Evolutionary conservation across 192 early-diverging fungal genomes (phyloP).

Genomic region (Coemansia sp.): DNA sequence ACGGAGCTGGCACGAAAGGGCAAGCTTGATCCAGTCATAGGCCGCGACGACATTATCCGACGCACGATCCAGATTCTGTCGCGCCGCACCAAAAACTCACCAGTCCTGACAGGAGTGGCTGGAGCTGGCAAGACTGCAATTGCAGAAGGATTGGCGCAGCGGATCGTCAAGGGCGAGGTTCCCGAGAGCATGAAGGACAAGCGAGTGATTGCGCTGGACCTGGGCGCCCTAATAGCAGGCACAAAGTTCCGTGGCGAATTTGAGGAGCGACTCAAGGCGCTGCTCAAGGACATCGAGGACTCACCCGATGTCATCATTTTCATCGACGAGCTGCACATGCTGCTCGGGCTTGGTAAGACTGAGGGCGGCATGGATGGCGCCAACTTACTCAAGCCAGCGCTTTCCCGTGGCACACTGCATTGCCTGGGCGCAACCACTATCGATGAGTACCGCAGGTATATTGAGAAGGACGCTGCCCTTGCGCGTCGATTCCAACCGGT

Average conservation of each 20-base stretch:
- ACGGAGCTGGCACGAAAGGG: conserved; percentile 71
- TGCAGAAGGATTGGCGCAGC: conserved; percentile 75
- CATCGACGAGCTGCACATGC: conserved; percentile 76
- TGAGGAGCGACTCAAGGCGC: conserved; percentile 74
- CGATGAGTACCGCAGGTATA: conserved; percentile 73
- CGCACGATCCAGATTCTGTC: conserved; percentile 73
- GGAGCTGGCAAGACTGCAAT: conserved; percentile 84
- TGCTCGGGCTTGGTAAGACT: conserved; percentile 72
- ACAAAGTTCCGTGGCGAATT: conserved; percentile 73
- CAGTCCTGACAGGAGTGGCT: conserved; percentile 73
- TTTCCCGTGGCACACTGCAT: conserved; percentile 69
- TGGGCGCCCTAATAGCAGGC: conserved; percentile 60
- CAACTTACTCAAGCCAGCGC: conserved; percentile 78
- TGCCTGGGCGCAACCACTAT: conserved; percentile 79
- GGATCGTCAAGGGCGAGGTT: conserved; percentile 73
- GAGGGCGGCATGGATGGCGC: conserved; percentile 78
- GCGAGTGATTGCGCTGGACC: conserved; percentile 68
- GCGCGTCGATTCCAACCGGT: conserved; percentile 78
- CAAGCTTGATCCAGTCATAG: conserved; percentile 81
- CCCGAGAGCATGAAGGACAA: conserved; percentile 78
- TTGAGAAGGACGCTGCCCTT: conserved; percentile 75
- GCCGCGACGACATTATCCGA: conserved; percentile 74
- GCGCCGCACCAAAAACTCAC: conserved; percentile 80
- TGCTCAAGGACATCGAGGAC: conserved; percentile 69
- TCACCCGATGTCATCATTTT: conserved; percentile 76